phyloP scores from a whole-genome alignment of 2,329 filamentous ascomycete genomes.

The Cyphellophora europaea region DNA sequence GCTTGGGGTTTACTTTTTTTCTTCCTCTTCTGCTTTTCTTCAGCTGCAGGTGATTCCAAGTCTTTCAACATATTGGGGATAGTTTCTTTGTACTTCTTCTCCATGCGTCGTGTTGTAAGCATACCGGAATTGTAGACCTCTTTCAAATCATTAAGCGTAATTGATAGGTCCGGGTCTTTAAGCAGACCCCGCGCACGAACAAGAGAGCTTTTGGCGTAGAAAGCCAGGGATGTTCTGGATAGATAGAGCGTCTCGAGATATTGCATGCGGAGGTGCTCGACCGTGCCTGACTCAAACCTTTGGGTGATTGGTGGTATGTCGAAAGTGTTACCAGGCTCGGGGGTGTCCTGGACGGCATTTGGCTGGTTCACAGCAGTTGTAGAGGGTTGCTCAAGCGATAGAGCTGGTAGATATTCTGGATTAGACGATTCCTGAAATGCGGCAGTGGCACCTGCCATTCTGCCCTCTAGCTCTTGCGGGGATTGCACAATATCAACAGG shows the following conservation, averaged over 20 bases:
- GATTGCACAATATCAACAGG: neutral
- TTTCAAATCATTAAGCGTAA: conserved; percentile 21
- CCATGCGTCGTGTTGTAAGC: conserved; percentile 36
- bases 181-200: conserved; percentile 34
- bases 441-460: neutral
- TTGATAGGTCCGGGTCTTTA: conserved; percentile 20
- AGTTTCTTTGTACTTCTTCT: conserved; percentile 37
- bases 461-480: neutral
- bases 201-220: conserved; percentile 42
- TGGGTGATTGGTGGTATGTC: neutral
- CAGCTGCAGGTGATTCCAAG: conserved; percentile 15
- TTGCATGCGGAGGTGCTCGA: conserved; percentile 13
- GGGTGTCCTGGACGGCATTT: neutral
- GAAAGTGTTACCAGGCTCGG: neutral
- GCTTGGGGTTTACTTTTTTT: conserved; percentile 24
- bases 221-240: conserved; percentile 37
- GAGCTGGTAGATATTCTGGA: neutral
- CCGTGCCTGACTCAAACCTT: conserved; percentile 4
- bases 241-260: conserved; percentile 19
- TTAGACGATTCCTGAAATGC: neutral
- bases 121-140: conserved; percentile 33
- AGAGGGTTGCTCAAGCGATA: conserved; percentile 1
- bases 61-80: conserved; percentile 30
- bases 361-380: neutral
- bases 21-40: conserved; percentile 22